Conservation (phyloP, 768 basidiomycete genomes). For the Rhodosporidiobolus sp. region DNA sequence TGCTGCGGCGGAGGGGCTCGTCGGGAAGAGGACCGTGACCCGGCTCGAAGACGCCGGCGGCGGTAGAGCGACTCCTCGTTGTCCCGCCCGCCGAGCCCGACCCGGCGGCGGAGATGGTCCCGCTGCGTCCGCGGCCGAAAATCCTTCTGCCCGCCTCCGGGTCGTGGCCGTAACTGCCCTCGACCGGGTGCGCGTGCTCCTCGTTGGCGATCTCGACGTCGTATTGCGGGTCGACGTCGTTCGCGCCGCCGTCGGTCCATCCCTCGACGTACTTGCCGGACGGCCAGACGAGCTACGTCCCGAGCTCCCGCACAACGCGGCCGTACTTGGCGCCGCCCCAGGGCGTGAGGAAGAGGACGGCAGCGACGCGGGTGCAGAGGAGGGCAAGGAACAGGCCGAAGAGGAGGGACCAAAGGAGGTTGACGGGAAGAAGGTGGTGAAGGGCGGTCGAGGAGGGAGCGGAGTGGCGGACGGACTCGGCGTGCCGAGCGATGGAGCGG, state of each 20-base stretch:
- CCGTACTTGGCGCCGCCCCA: constrained; percentile 80
- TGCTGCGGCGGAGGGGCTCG: constrained; percentile 51
- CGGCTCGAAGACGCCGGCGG: constrained; percentile 27
- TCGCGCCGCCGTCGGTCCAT: constrained; percentile 51
- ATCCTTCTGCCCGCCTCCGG: constrained; percentile 17
- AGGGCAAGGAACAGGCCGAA: constrained; percentile 94
- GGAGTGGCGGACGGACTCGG: constrained; percentile 88
- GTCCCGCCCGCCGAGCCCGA: not conserved
- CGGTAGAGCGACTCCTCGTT: constrained; percentile 27
- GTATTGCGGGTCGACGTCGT: constrained; percentile 51
- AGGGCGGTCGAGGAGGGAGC: constrained; percentile 90
- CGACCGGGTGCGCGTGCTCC: constrained; percentile 4
- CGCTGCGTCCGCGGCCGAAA: constrained; percentile 21
- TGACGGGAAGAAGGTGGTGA: constrained; percentile 86
- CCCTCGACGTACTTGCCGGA: constrained; percentile 95
- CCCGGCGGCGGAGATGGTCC: constrained; percentile 14
- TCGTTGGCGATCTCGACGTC: constrained; percentile 44
- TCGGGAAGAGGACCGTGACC: constrained; percentile 41
- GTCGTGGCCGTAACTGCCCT: constrained; percentile 16
- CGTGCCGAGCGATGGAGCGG: constrained; percentile 90
- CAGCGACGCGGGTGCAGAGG: constrained; percentile 65
- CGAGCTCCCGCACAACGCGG: constrained; percentile 80
- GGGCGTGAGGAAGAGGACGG: constrained; percentile 68
- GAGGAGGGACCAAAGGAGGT: constrained; percentile 81
- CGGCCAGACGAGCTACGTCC: constrained; percentile 96